Evolutionary conservation across 225 moss, liverwort and hornwort species (phyloP).

Genomic region (Asterella californica): DNA sequence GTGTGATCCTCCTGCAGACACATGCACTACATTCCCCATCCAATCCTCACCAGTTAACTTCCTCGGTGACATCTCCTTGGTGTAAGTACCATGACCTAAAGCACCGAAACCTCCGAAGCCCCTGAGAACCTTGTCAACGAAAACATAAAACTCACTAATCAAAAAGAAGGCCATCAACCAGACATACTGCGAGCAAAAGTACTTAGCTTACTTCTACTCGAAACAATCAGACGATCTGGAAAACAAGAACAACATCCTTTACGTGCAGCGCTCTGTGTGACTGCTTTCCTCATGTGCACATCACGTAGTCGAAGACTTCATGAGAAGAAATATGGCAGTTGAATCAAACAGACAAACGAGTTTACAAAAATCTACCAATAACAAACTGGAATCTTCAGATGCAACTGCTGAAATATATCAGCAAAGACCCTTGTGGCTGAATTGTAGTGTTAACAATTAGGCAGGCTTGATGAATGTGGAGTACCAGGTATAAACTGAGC

Average conservation of each 20-base stretch:
- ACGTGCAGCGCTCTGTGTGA: too few species aligned
- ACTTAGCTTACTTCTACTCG: not conserved
- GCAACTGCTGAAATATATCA: not conserved
- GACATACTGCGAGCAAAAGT: too few species aligned
- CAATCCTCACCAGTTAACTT: constrained; percentile 59
- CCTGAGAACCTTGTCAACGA: constrained; percentile 48
- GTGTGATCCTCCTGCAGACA: constrained; percentile 84
- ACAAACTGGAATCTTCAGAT: not conserved
- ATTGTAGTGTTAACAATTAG: not conserved
- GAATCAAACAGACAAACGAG: not conserved
- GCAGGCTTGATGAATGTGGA: constrained; percentile 11
- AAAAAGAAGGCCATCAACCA: not conserved
- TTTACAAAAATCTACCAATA: not conserved
- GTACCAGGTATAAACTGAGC: constrained; percentile 73
- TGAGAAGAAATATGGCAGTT: not conserved
- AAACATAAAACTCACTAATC: constrained; percentile 3
- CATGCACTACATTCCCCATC: constrained; percentile 54
- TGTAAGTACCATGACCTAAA: constrained; percentile 73
- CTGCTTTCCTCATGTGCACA: too few species aligned
- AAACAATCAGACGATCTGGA: too few species aligned
- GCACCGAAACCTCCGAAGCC: constrained; percentile 97
- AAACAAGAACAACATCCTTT: too few species aligned
- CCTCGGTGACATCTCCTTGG: constrained; percentile 55
- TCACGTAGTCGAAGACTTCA: not conserved
- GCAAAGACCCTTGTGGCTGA: not conserved